Conservation (phyloP, 306 rosid genomes). For the Prunus davidiana region DNA sequence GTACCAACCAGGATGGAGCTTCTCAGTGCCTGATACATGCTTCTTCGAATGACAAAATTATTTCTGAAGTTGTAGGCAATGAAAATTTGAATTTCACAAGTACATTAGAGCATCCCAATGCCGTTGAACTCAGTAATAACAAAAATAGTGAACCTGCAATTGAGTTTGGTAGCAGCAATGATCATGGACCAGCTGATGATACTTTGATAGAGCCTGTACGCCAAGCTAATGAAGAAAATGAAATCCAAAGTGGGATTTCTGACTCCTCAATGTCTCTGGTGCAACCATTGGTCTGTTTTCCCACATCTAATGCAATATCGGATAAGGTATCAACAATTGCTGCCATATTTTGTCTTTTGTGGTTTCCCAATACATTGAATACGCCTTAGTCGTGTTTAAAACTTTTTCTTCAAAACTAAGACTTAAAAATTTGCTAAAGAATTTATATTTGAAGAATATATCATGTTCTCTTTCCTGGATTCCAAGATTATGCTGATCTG, state of each 20-base stretch:
- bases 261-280: constrained; percentile 31
- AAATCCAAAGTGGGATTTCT: constrained; percentile 29
- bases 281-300: constrained; percentile 37
- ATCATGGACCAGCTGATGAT: constrained; percentile 29
- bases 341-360: constrained; percentile 18
- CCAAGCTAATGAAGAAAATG: constrained; percentile 36
- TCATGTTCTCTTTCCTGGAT: neutral
- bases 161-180: constrained; percentile 27
- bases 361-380: constrained; percentile 24
- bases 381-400: neutral
- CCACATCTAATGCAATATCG: constrained; percentile 30
- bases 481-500: neutral
- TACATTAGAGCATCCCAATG: constrained; percentile 26
- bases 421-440: neutral
- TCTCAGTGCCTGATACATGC: constrained; percentile 24
- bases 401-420: neutral
- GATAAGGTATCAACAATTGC: constrained; percentile 49
- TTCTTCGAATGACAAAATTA: constrained; percentile 19
- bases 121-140: constrained; percentile 27
- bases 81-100: constrained; percentile 17
- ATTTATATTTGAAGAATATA: neutral
- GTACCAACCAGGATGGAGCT: constrained; percentile 35
- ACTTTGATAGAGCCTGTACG: constrained; percentile 26
- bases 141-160: constrained; percentile 24
- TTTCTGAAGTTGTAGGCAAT: constrained; percentile 28